Base-by-base conservation (phyloP, 2,329 filamentous ascomycete species). In the Ambrosiella beaveri region DNA sequence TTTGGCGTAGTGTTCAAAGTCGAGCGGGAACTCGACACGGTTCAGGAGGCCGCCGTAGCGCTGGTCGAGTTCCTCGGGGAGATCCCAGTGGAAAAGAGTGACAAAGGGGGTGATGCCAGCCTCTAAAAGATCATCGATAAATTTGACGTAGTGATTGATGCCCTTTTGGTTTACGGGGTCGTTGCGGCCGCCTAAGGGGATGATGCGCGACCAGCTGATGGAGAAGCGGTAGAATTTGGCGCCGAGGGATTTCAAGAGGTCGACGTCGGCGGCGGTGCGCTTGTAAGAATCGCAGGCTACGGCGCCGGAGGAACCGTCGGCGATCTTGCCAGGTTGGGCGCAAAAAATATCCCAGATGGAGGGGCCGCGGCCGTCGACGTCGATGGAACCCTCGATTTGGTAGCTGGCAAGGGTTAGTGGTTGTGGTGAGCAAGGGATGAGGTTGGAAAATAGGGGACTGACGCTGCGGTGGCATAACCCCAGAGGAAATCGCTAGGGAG, bases 331-430 rank as follows among this genome's bases (percentile, higher is more conserved):
- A 6, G 85, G 82, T 57, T 81, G 84, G 62, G 79, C 79, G 71
- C 85, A 90, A 73, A 94, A 94, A n/a, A 79, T 84, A 71, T 95
- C 88, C 88, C 88, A 94, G 69, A 94, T 93, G 62, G 85, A 88
- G 57, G 86, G 82, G 19, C 80, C 85, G 63, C 88, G 85, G 63
- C 88, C 88, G 67, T 91, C 88, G 66, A 84, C 79, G 53, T 84
- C 74, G 44, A 77, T 74, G 53, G 81, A 82, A 59, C 88, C 88
- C 74, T 95, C 88, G 64, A 95, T 86, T 69, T 95, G 88, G 74
- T 93, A 94, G 67, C 88, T 93, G 41, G 57, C 39, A 54, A 27
- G 17, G n/a, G 55, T 55, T 52, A 57, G 15, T 44, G 8, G 35
- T 1, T 37, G 4, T 37, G 9, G 36, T 36, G 13, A n/a, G n/a